Conservation (phyloP, 1,139 yeast species). For the Suhomyces panamericanus region DNA sequence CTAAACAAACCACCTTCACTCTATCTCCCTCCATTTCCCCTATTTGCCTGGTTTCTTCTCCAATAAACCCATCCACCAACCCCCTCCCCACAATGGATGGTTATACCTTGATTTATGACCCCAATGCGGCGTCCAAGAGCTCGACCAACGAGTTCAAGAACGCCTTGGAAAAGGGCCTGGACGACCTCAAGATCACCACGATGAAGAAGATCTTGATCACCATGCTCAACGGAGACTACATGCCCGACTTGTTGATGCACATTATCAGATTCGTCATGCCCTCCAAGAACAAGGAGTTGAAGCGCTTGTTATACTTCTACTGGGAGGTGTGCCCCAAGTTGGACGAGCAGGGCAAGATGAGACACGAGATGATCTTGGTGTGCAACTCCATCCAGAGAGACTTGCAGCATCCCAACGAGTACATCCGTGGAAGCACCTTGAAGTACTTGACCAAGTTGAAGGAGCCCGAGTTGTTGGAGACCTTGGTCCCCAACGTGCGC, state of each 20-base stretch:
- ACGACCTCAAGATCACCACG: conserved; percentile 81
- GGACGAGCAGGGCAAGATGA: conserved; percentile 84
- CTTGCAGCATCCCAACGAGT: conserved; percentile 96
- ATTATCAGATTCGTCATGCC: conserved; percentile 98
- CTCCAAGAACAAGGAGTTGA: conserved; percentile 83
- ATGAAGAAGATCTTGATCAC: conserved; percentile 86
- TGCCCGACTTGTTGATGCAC: conserved; percentile 97
- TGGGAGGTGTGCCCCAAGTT: conserved; percentile 98
- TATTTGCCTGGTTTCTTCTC: not conserved
- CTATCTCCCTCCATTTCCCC: not conserved
- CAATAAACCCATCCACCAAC: not conserved
- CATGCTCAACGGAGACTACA: conserved; percentile 89
- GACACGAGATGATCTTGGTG: conserved; percentile 97
- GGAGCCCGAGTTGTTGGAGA: conserved; percentile 93
- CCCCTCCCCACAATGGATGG: conserved; percentile 31
- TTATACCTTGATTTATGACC: conserved; percentile 75
- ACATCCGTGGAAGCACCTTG: conserved; percentile 91
- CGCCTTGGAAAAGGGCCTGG: conserved; percentile 85
- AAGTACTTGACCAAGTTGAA: conserved; percentile 86
- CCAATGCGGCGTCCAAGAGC: conserved; percentile 67
- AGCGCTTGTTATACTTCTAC: conserved; percentile 89
- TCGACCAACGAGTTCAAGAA: conserved; percentile 76
- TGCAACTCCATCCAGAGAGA: conserved; percentile 98
- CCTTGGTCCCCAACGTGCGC: conserved; percentile 90
- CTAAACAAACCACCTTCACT: conserved; percentile 6